A percentile compares a stretch with the other conserved stretches of the same genome.
Evolutionary conservation across 805 yeast genomes (phyloP).

Genomic region (Saccharomycopsis babjevae): DNA sequence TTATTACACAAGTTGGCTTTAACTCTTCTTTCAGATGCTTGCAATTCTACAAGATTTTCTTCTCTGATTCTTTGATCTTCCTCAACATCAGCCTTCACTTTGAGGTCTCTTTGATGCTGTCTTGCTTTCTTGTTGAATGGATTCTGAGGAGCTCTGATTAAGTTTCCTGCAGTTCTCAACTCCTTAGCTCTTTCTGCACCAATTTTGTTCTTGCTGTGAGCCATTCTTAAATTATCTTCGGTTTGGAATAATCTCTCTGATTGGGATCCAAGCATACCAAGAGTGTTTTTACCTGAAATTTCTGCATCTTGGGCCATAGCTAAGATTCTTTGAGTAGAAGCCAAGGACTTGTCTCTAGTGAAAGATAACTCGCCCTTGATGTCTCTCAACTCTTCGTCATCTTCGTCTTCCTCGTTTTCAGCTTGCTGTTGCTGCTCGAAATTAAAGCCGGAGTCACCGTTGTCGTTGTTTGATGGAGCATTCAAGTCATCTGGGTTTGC

Average conservation of each 20-base stretch:
- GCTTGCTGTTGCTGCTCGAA: slow-evolving; percentile 21
- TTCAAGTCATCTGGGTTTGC: slow-evolving; percentile 24
- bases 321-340: slow-evolving; percentile 76
- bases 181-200: slow-evolving; percentile 79
- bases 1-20: slow-evolving; percentile 45
- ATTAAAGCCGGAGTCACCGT: slow-evolving; percentile 7
- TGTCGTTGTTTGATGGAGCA: slow-evolving; percentile 19
- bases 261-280: slow-evolving; percentile 92
- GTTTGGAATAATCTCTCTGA: slow-evolving; percentile 74
- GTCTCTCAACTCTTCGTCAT: slow-evolving; percentile 84
- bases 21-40: slow-evolving; percentile 59
- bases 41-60: slow-evolving; percentile 46
- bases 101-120: slow-evolving; percentile 62
- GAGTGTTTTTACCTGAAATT: slow-evolving; percentile 64
- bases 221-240: slow-evolving; percentile 65
- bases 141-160: slow-evolving; percentile 34
- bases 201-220: slow-evolving; percentile 70
- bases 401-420: slow-evolving; percentile 37
- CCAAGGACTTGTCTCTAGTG: slow-evolving; percentile 78
- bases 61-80: slow-evolving; percentile 56
- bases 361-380: slow-evolving; percentile 75
- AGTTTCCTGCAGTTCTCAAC: slow-evolving; percentile 34
- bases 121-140: slow-evolving; percentile 83
- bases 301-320: slow-evolving; percentile 64
- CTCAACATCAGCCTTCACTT: slow-evolving; percentile 49